A percentile compares a stretch with the other conserved stretches of the same genome.
Evolutionary conservation across 208 protist genomes (phyloP).

Genomic region (Naegleria gruberi): DNA sequence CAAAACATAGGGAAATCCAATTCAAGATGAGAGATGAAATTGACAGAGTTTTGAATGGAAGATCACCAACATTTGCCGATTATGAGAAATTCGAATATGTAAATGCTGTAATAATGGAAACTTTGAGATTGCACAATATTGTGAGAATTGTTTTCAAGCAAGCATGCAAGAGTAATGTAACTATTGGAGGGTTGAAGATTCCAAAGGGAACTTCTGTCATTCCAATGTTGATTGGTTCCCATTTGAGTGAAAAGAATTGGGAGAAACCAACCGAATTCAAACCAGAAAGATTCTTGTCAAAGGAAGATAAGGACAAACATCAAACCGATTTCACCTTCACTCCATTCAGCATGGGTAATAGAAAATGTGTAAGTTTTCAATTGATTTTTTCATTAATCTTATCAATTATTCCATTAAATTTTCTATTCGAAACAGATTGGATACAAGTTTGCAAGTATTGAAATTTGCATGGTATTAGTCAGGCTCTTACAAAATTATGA

Average conservation of each 20-base stretch:
- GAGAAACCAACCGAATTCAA: neutral
- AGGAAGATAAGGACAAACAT: neutral
- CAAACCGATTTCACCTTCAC: neutral
- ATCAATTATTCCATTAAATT: too few species aligned
- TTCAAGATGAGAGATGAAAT: neutral
- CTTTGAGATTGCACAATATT: neutral
- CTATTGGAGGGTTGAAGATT: neutral
- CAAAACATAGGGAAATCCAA: neutral
- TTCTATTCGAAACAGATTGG: too few species aligned
- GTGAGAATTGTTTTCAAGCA: neutral
- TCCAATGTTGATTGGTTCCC: neutral
- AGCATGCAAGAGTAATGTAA: neutral
- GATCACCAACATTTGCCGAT: neutral
- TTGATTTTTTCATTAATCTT: too few species aligned
- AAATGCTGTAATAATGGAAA: neutral
- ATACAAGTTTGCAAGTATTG: neutral
- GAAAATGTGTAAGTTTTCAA: neutral
- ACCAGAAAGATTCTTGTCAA: neutral
- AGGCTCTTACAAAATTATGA: neutral
- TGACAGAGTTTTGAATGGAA: neutral
- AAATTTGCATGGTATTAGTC: neutral
- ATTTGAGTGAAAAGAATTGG: neutral
- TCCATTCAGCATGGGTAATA: neutral
- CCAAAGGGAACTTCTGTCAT: neutral
- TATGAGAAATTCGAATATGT: neutral